phyloP scores from a whole-genome alignment of 2,329 filamentous ascomycete species.

The Ophiostoma triangulosporum region DNA sequence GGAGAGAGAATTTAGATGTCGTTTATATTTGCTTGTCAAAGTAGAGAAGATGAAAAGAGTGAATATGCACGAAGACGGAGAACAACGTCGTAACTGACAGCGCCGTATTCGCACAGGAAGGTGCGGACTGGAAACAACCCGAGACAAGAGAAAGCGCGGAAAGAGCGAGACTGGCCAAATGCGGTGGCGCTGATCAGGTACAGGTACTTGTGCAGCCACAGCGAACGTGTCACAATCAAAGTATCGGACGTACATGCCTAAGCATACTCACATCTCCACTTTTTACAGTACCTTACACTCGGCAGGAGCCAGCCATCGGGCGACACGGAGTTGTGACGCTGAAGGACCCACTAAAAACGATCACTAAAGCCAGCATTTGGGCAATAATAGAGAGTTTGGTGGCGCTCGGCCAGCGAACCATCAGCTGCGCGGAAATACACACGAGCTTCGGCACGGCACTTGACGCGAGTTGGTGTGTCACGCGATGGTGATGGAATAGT shows the following conservation, averaged over 20 bases:
- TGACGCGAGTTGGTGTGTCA: too few species aligned
- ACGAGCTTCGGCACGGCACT: background rate
- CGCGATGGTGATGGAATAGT: too few species aligned
- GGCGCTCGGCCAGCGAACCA: conserved; percentile 1
- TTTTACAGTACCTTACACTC: background rate
- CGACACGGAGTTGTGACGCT: background rate
- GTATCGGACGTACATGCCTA: background rate
- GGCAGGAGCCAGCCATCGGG: background rate
- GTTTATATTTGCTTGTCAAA: too few species aligned
- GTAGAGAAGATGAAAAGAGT: background rate
- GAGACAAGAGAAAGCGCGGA: background rate
- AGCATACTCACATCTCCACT: background rate
- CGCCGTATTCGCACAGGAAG: background rate
- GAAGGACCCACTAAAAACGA: background rate
- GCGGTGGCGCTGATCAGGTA: background rate
- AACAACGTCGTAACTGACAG: background rate
- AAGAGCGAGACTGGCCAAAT: background rate
- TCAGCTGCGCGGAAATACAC: conserved; percentile 3
- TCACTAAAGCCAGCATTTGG: background rate
- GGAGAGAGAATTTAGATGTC: background rate
- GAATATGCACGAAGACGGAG: background rate
- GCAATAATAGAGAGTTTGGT: background rate
- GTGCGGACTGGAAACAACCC: background rate
- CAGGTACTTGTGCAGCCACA: background rate
- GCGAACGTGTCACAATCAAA: background rate